Base-by-base conservation (phyloP, 208 protist genomes). In the Porcisia deanei region DNA sequence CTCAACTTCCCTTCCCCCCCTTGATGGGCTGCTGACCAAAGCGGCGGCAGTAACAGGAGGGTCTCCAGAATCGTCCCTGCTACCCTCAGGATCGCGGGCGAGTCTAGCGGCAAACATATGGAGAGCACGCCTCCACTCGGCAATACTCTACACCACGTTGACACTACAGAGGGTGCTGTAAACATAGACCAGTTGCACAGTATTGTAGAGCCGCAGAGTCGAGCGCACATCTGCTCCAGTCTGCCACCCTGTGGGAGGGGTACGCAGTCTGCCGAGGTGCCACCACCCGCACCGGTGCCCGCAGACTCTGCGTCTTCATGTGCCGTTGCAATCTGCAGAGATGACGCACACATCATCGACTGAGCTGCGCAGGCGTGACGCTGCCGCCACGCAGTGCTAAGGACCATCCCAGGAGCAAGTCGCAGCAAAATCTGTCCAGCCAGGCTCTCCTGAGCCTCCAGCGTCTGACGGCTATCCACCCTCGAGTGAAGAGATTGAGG, bases 381-480 rank as follows among this genome's bases (percentile, higher is more conserved):
- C 30, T 41, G 54, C 39, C 69, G 69, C 69, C 69, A 73, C 41
- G 54, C 69, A 4, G 34, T 37, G 39, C 39, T 34, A 34, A 73
- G 34, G 22, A 30, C 49, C 30, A 55, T 60, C n/a, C 69, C 69
- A 8, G 49, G 69, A 3, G 54, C 54, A 25, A 73, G 49, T 52
- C 22, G 34, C 41, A 60, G 8, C 49, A 73, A 20, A 18, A 49
- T 20, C 20, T 37, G 39, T 5, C 22, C 34, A 37, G 45, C 16
- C 37, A 47, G n/a, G 7, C 37, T 2, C 37, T 73, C 41, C 41
- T 7, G 41, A 67, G 43, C 63, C 16, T 30, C 20, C 39, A 20
- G 63, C 41, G 10, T 34, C 63, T 10, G 39, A 10, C 20, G 34
- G 41, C 20, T 10, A 22, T 20, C 22, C 8, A 0, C 22, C 63